A percentile compares a stretch with the other conserved stretches of the same genome.
phyloP scores from a whole-genome alignment of 768 basidiomycete genomes.

The Scleroderma citrinum region DNA sequence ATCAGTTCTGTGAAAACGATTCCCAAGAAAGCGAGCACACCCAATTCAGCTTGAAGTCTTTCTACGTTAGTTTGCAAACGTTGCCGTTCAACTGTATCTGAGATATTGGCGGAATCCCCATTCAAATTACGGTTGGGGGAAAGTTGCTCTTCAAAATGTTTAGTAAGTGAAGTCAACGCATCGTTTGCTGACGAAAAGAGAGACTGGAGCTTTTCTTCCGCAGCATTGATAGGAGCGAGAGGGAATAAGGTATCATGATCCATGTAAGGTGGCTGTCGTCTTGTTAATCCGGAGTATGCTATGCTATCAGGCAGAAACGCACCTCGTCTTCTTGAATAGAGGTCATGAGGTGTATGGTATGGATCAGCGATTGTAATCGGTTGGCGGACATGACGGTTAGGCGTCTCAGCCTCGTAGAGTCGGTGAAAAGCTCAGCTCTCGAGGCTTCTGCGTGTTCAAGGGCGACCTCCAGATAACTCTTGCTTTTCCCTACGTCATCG shows the following conservation, averaged over 20 bases:
- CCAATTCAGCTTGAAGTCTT: constrained; percentile 51
- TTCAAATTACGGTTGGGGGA: constrained; percentile 7
- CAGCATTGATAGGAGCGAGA: constrained; percentile 42
- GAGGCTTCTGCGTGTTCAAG: constrained; percentile 71
- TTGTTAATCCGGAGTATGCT: constrained; percentile 6
- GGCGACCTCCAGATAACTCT: constrained; percentile 56
- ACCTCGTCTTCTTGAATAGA: constrained; percentile 47
- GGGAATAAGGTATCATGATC: constrained; percentile 50
- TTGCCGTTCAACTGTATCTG: constrained; percentile 39
- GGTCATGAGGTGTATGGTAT: constrained; percentile 37
- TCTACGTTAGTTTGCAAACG: constrained; percentile 46
- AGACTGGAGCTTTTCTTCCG: constrained; percentile 41
- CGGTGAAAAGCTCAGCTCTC: constrained; percentile 52
- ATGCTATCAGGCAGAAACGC: constrained; percentile 11
- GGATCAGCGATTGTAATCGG: constrained; percentile 51
- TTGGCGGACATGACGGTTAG: constrained; percentile 60
- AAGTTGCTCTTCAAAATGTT: constrained; percentile 16
- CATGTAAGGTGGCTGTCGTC: constrained; percentile 37
- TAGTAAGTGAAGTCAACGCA: constrained; percentile 26
- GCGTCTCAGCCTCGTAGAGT: constrained; percentile 57
- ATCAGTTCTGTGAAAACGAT: constrained; percentile 8
- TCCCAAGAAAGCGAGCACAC: constrained; percentile 30
- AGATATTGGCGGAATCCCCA: constrained; percentile 14
- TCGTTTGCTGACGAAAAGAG: constrained; percentile 40
- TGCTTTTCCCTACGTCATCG: constrained; percentile 43